These are phyloP conservation scores for Fusarium cyanostomum DNA, from an alignment of 2,329 filamentous ascomycete species.

Conservation along the genomic window DNA sequence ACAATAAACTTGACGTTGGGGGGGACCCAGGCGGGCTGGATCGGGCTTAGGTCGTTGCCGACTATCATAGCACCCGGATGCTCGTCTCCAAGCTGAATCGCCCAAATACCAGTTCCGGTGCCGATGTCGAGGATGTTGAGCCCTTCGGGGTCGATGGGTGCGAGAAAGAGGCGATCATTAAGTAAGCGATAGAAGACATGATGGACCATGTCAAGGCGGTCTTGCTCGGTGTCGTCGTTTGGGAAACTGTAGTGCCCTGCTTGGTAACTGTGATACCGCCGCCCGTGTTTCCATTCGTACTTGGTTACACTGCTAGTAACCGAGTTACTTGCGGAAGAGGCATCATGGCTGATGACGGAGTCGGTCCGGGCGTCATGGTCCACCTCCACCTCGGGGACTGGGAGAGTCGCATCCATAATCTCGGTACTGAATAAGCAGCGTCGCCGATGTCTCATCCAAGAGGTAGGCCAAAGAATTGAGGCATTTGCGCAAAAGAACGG, in stretches of 20 bases:
- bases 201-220: slow-evolving; percentile 53
- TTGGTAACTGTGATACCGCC: slow-evolving; percentile 53
- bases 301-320: slow-evolving; percentile 21
- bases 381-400: slow-evolving; percentile 27
- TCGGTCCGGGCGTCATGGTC: slow-evolving; percentile 6
- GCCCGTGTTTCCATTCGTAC: slow-evolving; percentile 48
- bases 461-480: no score
- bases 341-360: not conserved
- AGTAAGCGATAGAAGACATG: slow-evolving; percentile 47
- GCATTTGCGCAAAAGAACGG: no score
- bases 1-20: slow-evolving; percentile 67
- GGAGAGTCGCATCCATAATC: no score
- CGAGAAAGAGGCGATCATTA: slow-evolving; percentile 48
- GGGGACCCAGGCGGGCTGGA: slow-evolving; percentile 60
- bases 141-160: slow-evolving; percentile 50
- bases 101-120: slow-evolving; percentile 59
- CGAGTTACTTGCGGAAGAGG: not conserved
- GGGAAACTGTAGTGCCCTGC: slow-evolving; percentile 50
- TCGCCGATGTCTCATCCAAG: no score
- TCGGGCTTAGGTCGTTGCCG: slow-evolving; percentile 54
- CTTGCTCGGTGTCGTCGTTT: slow-evolving; percentile 52
- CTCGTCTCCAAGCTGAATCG: slow-evolving; percentile 54
- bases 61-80: slow-evolving; percentile 50
- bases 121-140: slow-evolving; percentile 56
- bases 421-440: no score